phyloP scores from a whole-genome alignment of 257 asterid species.

The Fraxinus excelsior region DNA sequence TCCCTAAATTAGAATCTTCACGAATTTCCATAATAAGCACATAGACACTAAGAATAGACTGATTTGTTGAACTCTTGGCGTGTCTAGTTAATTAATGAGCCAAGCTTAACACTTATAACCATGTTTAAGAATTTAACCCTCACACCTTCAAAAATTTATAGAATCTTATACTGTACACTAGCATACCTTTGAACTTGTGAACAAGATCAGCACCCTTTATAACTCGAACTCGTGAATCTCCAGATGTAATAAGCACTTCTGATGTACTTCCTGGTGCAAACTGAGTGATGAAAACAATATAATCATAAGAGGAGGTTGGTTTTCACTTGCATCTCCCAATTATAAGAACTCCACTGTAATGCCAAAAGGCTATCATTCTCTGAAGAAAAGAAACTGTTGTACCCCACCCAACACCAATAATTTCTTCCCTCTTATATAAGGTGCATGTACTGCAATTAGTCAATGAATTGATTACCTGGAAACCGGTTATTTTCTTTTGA shows the following conservation, averaged over 20 bases:
- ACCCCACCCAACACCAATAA: background rate
- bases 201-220: conserved; percentile 81
- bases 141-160: conserved; percentile 4
- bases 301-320: conserved; percentile 26
- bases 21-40: background rate
- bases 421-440: background rate
- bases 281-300: conserved; percentile 48
- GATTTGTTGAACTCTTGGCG: background rate
- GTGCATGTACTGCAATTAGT: background rate
- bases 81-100: background rate
- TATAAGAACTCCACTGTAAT: background rate
- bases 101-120: background rate
- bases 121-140: conserved; percentile 6
- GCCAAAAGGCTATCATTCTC: background rate
- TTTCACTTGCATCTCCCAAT: conserved; percentile 9
- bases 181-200: conserved; percentile 92
- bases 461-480: conserved; percentile 59
- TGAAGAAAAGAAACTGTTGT: background rate
- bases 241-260: conserved; percentile 92
- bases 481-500: conserved; percentile 96
- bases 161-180: background rate
- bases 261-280: conserved; percentile 94
- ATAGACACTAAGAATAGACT: background rate
- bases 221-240: conserved; percentile 91
- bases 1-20: conserved; percentile 4